A percentile compares a stretch with the other conserved stretches of the same genome.
Conservation (phyloP, 768 basidiomycete species). For the Boletus bicolor region DNA sequence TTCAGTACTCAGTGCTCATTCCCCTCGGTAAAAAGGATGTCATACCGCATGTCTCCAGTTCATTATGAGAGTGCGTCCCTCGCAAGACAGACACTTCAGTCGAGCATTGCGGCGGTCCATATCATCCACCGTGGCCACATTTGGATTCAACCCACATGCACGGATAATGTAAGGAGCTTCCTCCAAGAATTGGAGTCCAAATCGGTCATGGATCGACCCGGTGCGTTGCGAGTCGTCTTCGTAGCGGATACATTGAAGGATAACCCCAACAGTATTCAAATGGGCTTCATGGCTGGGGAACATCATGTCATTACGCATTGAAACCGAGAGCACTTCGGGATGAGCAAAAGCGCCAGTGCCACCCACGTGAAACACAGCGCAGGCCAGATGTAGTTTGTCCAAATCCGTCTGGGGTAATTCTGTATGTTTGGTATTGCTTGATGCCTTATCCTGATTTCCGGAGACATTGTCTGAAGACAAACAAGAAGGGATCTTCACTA, state of each 20-base stretch:
- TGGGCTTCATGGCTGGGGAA: not conserved
- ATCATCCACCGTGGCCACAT: conserved; percentile 5
- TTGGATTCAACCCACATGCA: conserved; percentile 13
- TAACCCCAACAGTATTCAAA: not conserved
- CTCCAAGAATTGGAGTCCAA: conserved; percentile 1
- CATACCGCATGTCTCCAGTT: conserved; percentile 14
- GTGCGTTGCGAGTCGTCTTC: not conserved
- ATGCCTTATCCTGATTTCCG: not conserved
- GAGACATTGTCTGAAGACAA: not conserved
- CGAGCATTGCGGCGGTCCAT: conserved; percentile 14
- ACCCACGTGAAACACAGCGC: conserved; percentile 7
- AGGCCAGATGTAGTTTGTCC: conserved; percentile 10
- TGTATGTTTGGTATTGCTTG: too few relatives aligned
- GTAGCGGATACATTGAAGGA: not conserved
- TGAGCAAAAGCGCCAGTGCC: not conserved
- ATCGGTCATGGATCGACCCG: not conserved
- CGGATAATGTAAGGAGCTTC: conserved; percentile 12
- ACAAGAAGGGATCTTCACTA: conserved; percentile 9
- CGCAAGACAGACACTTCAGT: conserved; percentile 9
- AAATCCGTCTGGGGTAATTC: not conserved
- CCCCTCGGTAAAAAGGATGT: not conserved
- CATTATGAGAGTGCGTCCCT: not conserved
- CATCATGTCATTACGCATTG: not conserved
- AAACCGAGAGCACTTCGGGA: not conserved
- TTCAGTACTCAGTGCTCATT: not conserved